phyloP scores from a whole-genome alignment of 345 rosid species.

The Jatropha curcas region DNA sequence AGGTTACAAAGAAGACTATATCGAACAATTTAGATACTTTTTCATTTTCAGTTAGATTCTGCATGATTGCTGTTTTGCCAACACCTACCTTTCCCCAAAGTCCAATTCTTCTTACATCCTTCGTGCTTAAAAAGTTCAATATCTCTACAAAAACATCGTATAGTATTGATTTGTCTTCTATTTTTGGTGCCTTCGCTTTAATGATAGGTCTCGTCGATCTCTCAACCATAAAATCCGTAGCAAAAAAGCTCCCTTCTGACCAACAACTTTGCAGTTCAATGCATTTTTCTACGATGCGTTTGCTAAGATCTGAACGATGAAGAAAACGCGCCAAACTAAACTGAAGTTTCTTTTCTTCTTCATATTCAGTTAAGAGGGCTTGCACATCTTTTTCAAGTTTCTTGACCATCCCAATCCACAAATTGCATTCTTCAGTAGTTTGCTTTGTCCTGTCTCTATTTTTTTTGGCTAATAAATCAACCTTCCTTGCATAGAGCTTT shows the following conservation, averaged over 20 bases:
- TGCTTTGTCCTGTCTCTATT: slow-evolving; percentile 20
- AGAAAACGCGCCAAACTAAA: neutral
- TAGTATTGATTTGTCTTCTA: slow-evolving; percentile 20
- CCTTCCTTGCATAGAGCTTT: slow-evolving; percentile 26
- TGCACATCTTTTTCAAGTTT: neutral
- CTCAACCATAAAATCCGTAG: slow-evolving; percentile 18
- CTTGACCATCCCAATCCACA: neutral
- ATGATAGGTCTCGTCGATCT: slow-evolving; percentile 20
- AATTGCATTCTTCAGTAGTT: slow-evolving; percentile 7
- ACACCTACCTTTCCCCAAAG: neutral
- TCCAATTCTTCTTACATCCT: neutral
- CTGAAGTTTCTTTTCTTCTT: neutral
- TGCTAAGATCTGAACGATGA: slow-evolving; percentile 20
- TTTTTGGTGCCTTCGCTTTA: slow-evolving; percentile 19
- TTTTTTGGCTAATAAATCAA: slow-evolving; percentile 17
- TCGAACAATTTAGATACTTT: neutral
- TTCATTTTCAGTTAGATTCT: neutral
- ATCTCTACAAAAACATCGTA: slow-evolving; percentile 5
- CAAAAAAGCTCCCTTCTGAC: slow-evolving; percentile 14
- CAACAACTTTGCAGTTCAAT: slow-evolving; percentile 17
- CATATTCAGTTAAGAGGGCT: slow-evolving; percentile 6
- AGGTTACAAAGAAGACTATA: neutral
- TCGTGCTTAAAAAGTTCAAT: too few relatives aligned
- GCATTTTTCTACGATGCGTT: slow-evolving; percentile 16
- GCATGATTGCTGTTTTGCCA: neutral